These are phyloP conservation scores for Stagonosporopsis rhizophila DNA, from an alignment of 2,329 filamentous ascomycete species.

Conservation along the genomic window DNA sequence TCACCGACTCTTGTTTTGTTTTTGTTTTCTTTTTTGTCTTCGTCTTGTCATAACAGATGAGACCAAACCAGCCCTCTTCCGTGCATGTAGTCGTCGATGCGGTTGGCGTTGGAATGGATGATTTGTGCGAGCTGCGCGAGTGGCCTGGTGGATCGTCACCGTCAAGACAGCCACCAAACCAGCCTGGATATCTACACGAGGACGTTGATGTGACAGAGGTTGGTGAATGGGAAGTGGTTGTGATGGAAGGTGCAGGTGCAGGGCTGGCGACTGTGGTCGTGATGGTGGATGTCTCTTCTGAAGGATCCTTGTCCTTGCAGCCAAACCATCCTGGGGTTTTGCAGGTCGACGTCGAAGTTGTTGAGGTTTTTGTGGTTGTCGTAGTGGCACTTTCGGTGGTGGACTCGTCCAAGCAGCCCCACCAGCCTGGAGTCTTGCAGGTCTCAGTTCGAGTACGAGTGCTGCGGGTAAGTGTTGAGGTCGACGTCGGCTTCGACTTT, in stretches of 20 bases:
- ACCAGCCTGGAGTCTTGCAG: slow-evolving; percentile 93
- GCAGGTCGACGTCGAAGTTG: slow-evolving; percentile 51
- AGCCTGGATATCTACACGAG: slow-evolving; percentile 55
- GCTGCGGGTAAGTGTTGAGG: slow-evolving; percentile 56
- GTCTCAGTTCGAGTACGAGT: slow-evolving; percentile 75
- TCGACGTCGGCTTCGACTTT: slow-evolving; percentile 57
- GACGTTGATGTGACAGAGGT: slow-evolving; percentile 45
- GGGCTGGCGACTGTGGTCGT: slow-evolving; percentile 31
- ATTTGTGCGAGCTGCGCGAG: slow-evolving; percentile 33
- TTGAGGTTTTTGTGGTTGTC: slow-evolving; percentile 53
- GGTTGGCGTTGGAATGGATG: slow-evolving; percentile 30
- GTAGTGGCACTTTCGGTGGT: slow-evolving; percentile 59
- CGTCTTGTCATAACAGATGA: slow-evolving; percentile 40
- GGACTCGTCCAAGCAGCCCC: slow-evolving; percentile 76
- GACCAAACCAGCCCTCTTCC: slow-evolving; percentile 38
- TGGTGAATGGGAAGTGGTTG: slow-evolving; percentile 40
- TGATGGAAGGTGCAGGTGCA: slow-evolving; percentile 36
- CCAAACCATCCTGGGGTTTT: slow-evolving; percentile 70
- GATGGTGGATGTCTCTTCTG: slow-evolving; percentile 50
- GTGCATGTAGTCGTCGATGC: slow-evolving; percentile 33
- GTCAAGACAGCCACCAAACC: slow-evolving; percentile 60
- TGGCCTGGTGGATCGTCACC: slow-evolving; percentile 53
- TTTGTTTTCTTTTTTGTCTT: slow-evolving; percentile 25
- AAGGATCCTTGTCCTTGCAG: slow-evolving; percentile 57
- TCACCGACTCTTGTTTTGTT: slow-evolving; percentile 9